phyloP scores from a whole-genome alignment of 2,329 filamentous ascomycete genomes.

The Venturia effusa region DNA sequence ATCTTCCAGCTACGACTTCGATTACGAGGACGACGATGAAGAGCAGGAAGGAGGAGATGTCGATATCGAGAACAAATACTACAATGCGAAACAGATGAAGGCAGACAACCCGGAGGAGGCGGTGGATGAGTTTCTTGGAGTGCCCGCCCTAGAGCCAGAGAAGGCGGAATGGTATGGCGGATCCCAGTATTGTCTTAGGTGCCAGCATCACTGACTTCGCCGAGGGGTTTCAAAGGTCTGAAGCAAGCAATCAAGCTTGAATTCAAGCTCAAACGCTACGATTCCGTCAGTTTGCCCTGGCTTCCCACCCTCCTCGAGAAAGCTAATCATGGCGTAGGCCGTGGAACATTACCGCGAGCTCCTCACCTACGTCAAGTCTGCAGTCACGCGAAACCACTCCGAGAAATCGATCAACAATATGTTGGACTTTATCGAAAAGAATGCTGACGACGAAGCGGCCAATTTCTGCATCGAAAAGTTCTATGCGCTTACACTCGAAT shows the following conservation, averaged over 20 bases:
- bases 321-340: conserved; percentile 34
- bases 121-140: conserved; percentile 82
- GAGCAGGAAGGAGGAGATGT: conserved; percentile 82
- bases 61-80: conserved; percentile 98
- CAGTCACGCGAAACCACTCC: conserved; percentile 94
- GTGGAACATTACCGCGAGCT: conserved; percentile 89
- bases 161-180: conserved; percentile 75
- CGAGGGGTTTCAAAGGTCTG: conserved; percentile 81
- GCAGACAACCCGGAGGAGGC: conserved; percentile 75
- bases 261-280: conserved; percentile 82
- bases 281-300: conserved; percentile 46
- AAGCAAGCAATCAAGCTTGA: conserved; percentile 98
- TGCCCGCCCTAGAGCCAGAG: conserved; percentile 72
- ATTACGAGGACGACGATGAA: conserved; percentile 81
- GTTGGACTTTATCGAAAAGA: conserved; percentile 95
- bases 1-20: conserved; percentile 72
- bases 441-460: conserved; percentile 58
- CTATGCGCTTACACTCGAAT: conserved; percentile 85
- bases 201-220: conserved; percentile 5
- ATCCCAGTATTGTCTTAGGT: neutral
- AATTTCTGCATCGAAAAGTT: conserved; percentile 85
- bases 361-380: conserved; percentile 92
- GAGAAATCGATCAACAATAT: conserved; percentile 99
- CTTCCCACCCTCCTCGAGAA: neutral
- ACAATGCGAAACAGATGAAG: conserved; percentile 98